phyloP scores from a whole-genome alignment of 768 basidiomycete species.

The Boletus subparvulus region DNA sequence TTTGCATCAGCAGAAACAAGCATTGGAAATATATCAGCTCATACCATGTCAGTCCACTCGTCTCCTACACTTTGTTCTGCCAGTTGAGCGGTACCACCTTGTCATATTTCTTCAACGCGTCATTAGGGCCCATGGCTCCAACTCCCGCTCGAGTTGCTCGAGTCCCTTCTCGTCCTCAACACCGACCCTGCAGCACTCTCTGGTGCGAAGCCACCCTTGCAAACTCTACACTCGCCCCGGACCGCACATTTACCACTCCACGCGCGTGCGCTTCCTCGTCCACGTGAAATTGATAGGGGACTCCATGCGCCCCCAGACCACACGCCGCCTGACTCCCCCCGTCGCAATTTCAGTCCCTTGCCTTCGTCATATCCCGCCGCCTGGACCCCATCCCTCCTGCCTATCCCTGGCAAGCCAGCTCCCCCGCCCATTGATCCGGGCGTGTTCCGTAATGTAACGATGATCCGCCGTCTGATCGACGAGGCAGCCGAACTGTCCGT shows the following conservation, averaged over 20 bases:
- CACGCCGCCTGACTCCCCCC: conserved; percentile 48
- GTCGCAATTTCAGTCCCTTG: conserved; percentile 34
- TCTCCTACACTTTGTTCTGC: background rate
- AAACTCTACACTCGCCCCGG: conserved; percentile 34
- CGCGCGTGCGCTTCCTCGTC: conserved; percentile 24
- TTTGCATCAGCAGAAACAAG: conserved; percentile 90
- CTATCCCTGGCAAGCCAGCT: conserved; percentile 62
- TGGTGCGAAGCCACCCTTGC: conserved; percentile 43
- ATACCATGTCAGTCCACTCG: conserved; percentile 64
- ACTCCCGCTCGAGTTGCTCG: conserved; percentile 81
- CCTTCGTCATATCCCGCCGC: conserved; percentile 33
- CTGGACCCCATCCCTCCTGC: conserved; percentile 47
- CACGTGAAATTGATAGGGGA: conserved; percentile 43
- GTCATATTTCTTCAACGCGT: background rate
- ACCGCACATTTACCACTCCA: background rate
- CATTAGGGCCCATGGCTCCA: conserved; percentile 88
- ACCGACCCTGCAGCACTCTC: conserved; percentile 67
- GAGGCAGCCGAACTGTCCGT: conserved; percentile 88
- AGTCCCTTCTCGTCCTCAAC: conserved; percentile 77
- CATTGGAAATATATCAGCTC: conserved; percentile 94
- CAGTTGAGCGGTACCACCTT: background rate
- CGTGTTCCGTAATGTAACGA: conserved; percentile 73
- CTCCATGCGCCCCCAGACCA: conserved; percentile 36
- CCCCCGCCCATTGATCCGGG: conserved; percentile 91
- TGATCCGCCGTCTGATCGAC: conserved; percentile 80